Base-by-base conservation (phyloP, 371 early-diverging fungal species). In the Rhizomucor miehei region DNA sequence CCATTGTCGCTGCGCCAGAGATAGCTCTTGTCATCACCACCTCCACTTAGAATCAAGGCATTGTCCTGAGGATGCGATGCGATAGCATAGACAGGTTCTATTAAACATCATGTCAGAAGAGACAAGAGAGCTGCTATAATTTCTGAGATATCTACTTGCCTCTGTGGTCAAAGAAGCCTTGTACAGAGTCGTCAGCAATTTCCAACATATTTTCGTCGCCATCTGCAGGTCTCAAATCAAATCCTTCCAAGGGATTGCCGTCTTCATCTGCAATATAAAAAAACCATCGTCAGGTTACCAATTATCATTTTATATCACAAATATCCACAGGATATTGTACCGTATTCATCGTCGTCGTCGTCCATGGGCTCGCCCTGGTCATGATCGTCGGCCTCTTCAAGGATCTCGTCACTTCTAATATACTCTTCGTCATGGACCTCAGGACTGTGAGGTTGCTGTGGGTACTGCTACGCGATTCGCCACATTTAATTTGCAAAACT, bases 21-120 rank as follows among this genome's bases (percentile, higher is more conserved):
- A 66, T 88, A 94, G 43, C 88, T 87, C 71, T 84, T 85, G 70
- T 98, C 97, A 67, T 98, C 96, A 37, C 94, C 97, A 39, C 97
- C 98, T 48, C 98, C 99, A 52, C 84, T 82, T 12, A 83, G 72
- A 25, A 81, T 74, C 50, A 96, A 74, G 47, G 66, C 69, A 23
- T 75, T 75, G 40, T 89, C 70, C 21, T 75, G 75, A 9, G 95
- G 98, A 66, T 92, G 86, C 60, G 94, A 70, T n/a, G 87, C 89
- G 16, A 95, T 80, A 35, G 89, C 64, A 69, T 90, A 96, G 5
- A 98, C 94, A 2, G 95, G 89, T 52, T 93, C 94, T 89, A 45
- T 16, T 5, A 1, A 36, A n/a, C 29, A n/a, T 41, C 20, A 20
- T 39, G 17, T 47, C 3, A 9, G 40, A 14, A 48, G n/a, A 29